Base-by-base conservation (phyloP, 2,329 filamentous ascomycete genomes). In the Bisporella sp. region DNA sequence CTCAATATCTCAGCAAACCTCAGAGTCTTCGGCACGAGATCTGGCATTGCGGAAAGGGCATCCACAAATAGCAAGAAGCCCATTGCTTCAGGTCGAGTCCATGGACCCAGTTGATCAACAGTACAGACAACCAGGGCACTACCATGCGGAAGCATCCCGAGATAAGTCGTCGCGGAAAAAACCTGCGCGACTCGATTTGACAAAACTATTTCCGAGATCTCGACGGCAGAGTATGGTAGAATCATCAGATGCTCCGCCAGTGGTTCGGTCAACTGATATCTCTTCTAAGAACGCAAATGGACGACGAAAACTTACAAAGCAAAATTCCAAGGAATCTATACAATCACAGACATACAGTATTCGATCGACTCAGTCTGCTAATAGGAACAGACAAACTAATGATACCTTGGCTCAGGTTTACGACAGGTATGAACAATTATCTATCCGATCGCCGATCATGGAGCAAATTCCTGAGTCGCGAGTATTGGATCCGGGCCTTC, bases 1-100 rank as follows among this genome's bases (percentile, higher is more conserved):
- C 11, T 57, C 64, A 6, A 64, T 70, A 33, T 70, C 69, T 41
- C 69, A 72, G 53, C 69, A 72, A 53, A 71, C 68, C 4, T 70
- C 69, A n/a, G 66, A 64, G n/a, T 69, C 68, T 28, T 70, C 69
- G 6, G 62, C 65, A 41, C 60, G 68, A 37, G 69, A 71, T 53
- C 57, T 68, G 51, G 62, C 66, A 31, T 54, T 70, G 47, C 56
- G 67, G 31, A 71, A 71, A 58, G 65, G 65, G 21, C 62, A 52
- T 48, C 65, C 62, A 32, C 60, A 61, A 28, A 59, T 65, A 7
- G 31, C 41, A 31, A 49, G 56, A 41, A 63, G 59, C 47, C 62
- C 61, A 6, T 47, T 62, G 12, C 46, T 62, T 8, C 50, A 62
- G 30, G 51, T 57, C 7, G 60, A 64, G 28, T 42, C 51, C 31